Conservation (phyloP, 2,329 filamentous ascomycete species). For the Botrytis medusae region DNA sequence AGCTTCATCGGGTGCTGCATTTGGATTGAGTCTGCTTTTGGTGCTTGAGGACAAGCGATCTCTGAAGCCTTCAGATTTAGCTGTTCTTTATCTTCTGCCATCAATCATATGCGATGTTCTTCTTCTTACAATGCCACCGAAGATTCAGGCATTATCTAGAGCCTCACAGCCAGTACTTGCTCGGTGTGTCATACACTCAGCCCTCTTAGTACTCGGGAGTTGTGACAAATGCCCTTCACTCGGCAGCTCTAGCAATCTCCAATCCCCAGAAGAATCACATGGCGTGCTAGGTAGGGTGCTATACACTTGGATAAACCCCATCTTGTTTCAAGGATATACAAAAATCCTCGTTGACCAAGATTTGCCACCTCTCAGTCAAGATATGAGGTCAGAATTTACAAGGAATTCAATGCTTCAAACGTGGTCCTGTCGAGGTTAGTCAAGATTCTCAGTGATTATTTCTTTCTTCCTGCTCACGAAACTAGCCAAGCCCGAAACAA, state of each 20-base stretch:
- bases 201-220: slow-evolving; percentile 27
- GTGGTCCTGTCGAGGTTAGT: slow-evolving; percentile 30
- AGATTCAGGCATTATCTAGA: neutral
- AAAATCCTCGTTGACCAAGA: slow-evolving; percentile 28
- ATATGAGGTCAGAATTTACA: slow-evolving; percentile 25
- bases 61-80: neutral
- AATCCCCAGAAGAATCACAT: slow-evolving; percentile 27
- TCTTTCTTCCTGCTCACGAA: neutral
- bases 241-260: neutral
- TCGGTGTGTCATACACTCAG: neutral
- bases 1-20: neutral
- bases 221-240: slow-evolving; percentile 19
- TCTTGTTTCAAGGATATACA: slow-evolving; percentile 28
- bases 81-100: neutral
- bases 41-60: neutral
- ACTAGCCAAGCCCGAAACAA: slow-evolving; percentile 29
- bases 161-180: neutral
- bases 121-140: neutral
- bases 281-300: slow-evolving; percentile 27
- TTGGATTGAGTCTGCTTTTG: neutral
- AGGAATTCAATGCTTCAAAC: slow-evolving; percentile 26
- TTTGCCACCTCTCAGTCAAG: slow-evolving; percentile 27
- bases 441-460: neutral
- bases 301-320: slow-evolving; percentile 33
- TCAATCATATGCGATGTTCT: neutral